Base-by-base conservation (phyloP, 1,284 basidiomycete genomes). In the Sanghuangporus sanghuang region DNA sequence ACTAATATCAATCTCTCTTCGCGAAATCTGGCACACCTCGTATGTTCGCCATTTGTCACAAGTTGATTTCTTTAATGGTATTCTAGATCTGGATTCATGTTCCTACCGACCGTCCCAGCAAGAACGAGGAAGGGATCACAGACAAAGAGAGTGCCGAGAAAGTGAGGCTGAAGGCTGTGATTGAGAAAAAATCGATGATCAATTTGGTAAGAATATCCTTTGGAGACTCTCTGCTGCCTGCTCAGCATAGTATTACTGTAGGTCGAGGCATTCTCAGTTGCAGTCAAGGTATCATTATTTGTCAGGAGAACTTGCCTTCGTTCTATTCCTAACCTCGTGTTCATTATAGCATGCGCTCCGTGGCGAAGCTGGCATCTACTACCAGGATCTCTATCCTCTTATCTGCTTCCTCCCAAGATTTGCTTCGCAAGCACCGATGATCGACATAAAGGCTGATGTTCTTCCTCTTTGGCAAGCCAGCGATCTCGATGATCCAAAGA, bases 161-260 rank as follows among this genome's bases (percentile, higher is more conserved):
- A 66, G 80, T 79, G 2, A 70, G 69, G 9, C 74, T 85, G 35
- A 76, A 83, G 68, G 79, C 79, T 27, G 73, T 84, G 1, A 81
- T 90, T 40, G 89, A 92, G 75, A 90, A 90, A 75, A 87, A 86
- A 73, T 84, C 85, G 8, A 85, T 90, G 79, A 80, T 90, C 64
- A 87, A 89, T 71, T 74, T 92, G 64, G 84, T 83, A 64, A 56
- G 76, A 67, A 11, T 48, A 16, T 12, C 40, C 12, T 6, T 5
- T 32, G 38, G n/a, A 21, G 16, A 36, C 40, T 2, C 23, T 12
- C 38, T 46, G 59, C 38, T 35, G 21, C 56, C 21, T 55, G 52
- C n/a, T 18, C 32, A 54, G 9, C 49, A 40, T 57, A 23, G 36
- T 35, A 21, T 52, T 8, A n/a, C n/a, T n/a, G n/a, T n/a, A 85